Evolutionary conservation across 2,329 filamentous ascomycete genomes (phyloP).

Genomic region (Lasiodiplodia gonubiensis): DNA sequence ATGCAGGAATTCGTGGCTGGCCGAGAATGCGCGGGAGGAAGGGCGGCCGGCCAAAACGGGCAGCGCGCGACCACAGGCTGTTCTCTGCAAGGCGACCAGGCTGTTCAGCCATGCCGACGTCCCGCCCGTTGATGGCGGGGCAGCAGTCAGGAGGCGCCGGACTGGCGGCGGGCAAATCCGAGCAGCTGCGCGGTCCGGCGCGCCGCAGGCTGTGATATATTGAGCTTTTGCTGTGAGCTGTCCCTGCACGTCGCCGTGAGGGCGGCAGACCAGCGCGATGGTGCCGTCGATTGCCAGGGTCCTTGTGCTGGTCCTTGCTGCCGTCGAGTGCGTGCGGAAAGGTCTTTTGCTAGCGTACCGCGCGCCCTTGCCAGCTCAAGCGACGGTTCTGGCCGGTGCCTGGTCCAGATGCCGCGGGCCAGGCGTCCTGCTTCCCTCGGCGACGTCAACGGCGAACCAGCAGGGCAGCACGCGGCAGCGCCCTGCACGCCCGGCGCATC

Average conservation of each 20-base stretch:
- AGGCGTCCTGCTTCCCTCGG: not conserved
- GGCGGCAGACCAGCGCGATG: not conserved
- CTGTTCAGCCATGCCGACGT: not conserved
- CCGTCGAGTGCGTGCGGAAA: not conserved
- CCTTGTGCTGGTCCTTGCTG: slow-evolving; percentile 6
- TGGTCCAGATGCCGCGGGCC: slow-evolving; percentile 5
- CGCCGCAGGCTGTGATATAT: slow-evolving; percentile 16
- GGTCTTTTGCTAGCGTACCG: slow-evolving; percentile 14
- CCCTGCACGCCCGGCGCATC: slow-evolving; percentile 20
- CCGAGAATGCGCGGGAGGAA: not conserved
- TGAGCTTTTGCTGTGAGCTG: slow-evolving; percentile 13
- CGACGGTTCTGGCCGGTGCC: slow-evolving; percentile 3
- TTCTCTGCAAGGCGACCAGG: not conserved
- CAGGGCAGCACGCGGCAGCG: slow-evolving; percentile 10
- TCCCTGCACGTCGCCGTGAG: not conserved
- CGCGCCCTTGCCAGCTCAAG: not conserved
- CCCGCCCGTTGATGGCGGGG: not conserved
- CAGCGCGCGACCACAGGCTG: not conserved
- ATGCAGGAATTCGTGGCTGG: slow-evolving; percentile 16
- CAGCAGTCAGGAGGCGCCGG: slow-evolving; percentile 13
- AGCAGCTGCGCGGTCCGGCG: slow-evolving; percentile 7
- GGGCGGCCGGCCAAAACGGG: not conserved
- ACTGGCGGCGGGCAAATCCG: not conserved
- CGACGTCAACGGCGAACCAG: slow-evolving; percentile 4
- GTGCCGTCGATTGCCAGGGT: slow-evolving; percentile 16